Evolutionary conservation across 2,329 filamentous ascomycete genomes (phyloP).

Genomic region (Aureobasidium sp.): DNA sequence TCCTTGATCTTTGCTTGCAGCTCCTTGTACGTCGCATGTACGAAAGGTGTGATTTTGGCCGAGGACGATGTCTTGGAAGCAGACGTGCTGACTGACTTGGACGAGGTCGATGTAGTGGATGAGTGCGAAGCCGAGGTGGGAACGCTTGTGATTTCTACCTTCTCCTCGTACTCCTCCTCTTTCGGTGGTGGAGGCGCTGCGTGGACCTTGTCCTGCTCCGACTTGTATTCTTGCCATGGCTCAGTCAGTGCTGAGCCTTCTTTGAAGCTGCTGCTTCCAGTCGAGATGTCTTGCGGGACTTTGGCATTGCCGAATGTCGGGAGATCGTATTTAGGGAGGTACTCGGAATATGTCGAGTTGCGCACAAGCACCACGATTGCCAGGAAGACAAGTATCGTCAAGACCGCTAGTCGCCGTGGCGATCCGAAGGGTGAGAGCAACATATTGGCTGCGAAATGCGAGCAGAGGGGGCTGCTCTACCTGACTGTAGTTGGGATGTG

Average conservation of each 20-base stretch:
- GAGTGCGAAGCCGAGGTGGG: not conserved
- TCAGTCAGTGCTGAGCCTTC: not conserved
- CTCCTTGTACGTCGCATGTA: conserved; percentile 12
- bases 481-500: not conserved
- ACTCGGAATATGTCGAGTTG: conserved; percentile 17
- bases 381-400: conserved; percentile 28
- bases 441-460: conserved; percentile 13
- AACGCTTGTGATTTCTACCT: not conserved
- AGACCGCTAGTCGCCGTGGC: conserved; percentile 29
- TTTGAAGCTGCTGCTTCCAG: not conserved
- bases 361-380: conserved; percentile 19
- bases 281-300: not conserved
- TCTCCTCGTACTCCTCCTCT: conserved; percentile 8
- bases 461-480: conserved; percentile 7
- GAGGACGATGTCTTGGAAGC: not conserved
- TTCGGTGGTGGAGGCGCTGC: not conserved
- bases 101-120: not conserved
- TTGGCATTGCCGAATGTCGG: conserved; percentile 7
- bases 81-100: not conserved
- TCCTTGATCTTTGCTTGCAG: conserved; percentile 29
- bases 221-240: conserved; percentile 5
- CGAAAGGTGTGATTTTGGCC: conserved; percentile 10
- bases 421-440: conserved; percentile 22
- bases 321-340: conserved; percentile 17
- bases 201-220: conserved; percentile 1